Base-by-base conservation (phyloP, 768 basidiomycete genomes). In the Amanita rimosa region DNA sequence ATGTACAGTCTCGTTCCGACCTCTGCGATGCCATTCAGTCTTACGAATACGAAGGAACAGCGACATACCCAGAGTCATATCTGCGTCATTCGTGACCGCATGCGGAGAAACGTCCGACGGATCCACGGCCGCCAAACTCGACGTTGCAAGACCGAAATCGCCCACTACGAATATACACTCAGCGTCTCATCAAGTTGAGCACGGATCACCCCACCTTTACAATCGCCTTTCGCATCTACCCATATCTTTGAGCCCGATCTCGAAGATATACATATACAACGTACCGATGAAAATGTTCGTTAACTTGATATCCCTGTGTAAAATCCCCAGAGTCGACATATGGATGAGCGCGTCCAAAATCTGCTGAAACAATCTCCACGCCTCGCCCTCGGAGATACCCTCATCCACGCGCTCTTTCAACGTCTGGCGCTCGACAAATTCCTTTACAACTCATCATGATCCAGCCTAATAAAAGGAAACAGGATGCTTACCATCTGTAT, bases 261-360 rank as follows among this genome's bases (percentile, higher is more conserved):
- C 19, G 8, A 7, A 21, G 2, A 26, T 26, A 14, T 5, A 9
- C 4, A 44, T 9, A 31, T 13, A 34, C 3, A 37, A 62, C 75
- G 26, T 55, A 89, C 90, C 89, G 44, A 95, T 90, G 64, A 97
- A 91, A 53, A 97, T 92, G 57, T 97, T 97, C 0, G 85, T 87
- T 11, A 91, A 67, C 61, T 97, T 97, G 61, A 97, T 87, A 61
- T 96, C 93, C 44, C 87, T 72, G 64, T 90, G 86, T 46, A 90
- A 64, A 57, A 97, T 93, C n/a, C 87, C 85, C 49, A 86, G 70
- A 21, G 79, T 81, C 1, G 87, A 82, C 81, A 96, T 91, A 55
- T 96, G 88, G 1, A 84, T 84, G 8, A 97, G 70, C 0, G 93
- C 93, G 53, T 95, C 91, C 27, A 95, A 64, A 33, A 93, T 81